These are phyloP conservation scores for Bipolaris zeicola DNA, from an alignment of 2,329 filamentous ascomycete genomes.

Conservation along the genomic window DNA sequence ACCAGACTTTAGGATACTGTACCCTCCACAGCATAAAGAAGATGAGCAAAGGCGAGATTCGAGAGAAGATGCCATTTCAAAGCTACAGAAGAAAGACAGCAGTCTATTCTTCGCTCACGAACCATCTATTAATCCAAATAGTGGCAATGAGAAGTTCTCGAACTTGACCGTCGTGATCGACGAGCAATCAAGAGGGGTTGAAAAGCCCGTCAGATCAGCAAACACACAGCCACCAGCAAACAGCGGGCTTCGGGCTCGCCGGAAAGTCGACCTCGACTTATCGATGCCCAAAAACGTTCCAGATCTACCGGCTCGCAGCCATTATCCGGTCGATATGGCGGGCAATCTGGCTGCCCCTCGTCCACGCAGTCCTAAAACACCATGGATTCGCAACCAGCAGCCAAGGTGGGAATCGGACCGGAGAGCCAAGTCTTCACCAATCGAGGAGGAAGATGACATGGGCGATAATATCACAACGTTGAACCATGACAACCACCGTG, in stretches of 20 bases:
- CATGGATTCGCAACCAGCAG: slow-evolving; percentile 23
- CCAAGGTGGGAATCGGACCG: slow-evolving; percentile 17
- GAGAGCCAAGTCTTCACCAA: slow-evolving; percentile 16
- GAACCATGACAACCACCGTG: not conserved
- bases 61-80: slow-evolving; percentile 1
- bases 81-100: slow-evolving; percentile 13
- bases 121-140: slow-evolving; percentile 1
- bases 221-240: slow-evolving; percentile 6
- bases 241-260: slow-evolving; percentile 33
- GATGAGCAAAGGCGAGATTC: not conserved
- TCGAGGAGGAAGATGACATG: slow-evolving; percentile 20
- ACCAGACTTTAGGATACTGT: slow-evolving; percentile 31
- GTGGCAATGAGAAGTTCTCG: not conserved
- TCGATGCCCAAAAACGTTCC: slow-evolving; percentile 29
- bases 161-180: slow-evolving; percentile 5
- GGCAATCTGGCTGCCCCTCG: slow-evolving; percentile 29
- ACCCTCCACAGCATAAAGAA: slow-evolving; percentile 8
- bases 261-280: slow-evolving; percentile 37
- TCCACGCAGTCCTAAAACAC: slow-evolving; percentile 35
- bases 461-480: not conserved
- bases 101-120: slow-evolving; percentile 18
- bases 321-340: slow-evolving; percentile 14
- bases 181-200: not conserved
- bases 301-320: slow-evolving; percentile 27
- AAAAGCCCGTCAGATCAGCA: not conserved